Base-by-base conservation (phyloP, 495 filamentous ascomycete species). In the Cercophora sp. region DNA sequence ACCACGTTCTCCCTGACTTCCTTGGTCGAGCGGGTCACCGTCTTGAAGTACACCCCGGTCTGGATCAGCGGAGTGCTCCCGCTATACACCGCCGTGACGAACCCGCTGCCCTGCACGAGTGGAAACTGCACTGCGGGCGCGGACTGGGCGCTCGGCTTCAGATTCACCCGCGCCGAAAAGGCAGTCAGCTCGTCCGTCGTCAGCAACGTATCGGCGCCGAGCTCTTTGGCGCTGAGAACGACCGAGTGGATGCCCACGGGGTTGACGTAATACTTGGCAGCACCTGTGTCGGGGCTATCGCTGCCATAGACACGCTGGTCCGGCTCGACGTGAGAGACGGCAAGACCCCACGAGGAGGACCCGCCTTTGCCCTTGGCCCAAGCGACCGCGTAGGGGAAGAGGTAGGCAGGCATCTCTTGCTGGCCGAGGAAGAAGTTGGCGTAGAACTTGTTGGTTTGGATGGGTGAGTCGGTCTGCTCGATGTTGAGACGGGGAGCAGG, bases 401-500 rank as follows among this genome's bases (percentile, higher is more conserved):
- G 87, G 76, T 87, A 96, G 0, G 83, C 79, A 1, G 84, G 76
- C 31, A 79, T 78, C 3, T 71, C 79, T 66, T 95, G 91, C 40
- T 68, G 78, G 3, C 85, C 89, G 2, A 96, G 72, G 61, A 92
- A 93, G 56, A 96, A 83, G 42, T 94, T 95, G 46, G 83, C 83
- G 61, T 96, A 96, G 67, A 96, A 98, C 60, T 96, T 96, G 63
- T 96, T 94, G 10, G 91, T 93, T 44, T 80, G 72, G 55, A 88
- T 77, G 0, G 86, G 86, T 1, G 60, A 67, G 2, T 69, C 65
- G 16, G 79, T 70, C 16, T 43, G 18, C 42, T 36, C 51, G 50
- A 73, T 71, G 22, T 68, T 72, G 13, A 65, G 56, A 13, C 71
- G 64, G 20, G 68, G 60, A 10, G 72, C 64, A 0, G 74, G 74